Evolutionary conservation across 176 grass and related monocot genomes (phyloP).

Genomic region (Phoenix roebelenii): DNA sequence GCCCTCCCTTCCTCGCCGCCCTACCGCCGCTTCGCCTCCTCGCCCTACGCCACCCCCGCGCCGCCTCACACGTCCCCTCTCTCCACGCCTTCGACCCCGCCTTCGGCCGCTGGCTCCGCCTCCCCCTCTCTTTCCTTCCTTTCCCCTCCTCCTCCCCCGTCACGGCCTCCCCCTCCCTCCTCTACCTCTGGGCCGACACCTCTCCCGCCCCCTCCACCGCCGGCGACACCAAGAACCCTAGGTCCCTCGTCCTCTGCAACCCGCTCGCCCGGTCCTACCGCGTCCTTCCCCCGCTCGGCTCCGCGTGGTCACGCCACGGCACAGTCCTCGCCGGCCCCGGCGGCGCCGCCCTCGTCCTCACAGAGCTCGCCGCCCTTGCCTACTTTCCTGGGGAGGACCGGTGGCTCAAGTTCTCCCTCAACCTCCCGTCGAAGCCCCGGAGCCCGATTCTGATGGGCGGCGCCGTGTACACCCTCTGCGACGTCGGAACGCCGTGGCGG

Average conservation of each 20-base stretch:
- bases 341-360: constrained; percentile 65
- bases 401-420: constrained; percentile 93
- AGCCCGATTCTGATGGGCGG: constrained; percentile 73
- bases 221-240: constrained; percentile 32
- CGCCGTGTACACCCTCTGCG: constrained; percentile 74
- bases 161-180: constrained; percentile 70
- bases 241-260: constrained; percentile 90
- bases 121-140: constrained; percentile 86
- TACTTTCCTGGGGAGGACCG: constrained; percentile 44
- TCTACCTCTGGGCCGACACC: constrained; percentile 88
- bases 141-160: constrained; percentile 77
- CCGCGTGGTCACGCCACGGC: constrained; percentile 95
- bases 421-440: constrained; percentile 83
- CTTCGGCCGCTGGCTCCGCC: constrained; percentile 58
- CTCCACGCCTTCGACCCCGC: constrained; percentile 84
- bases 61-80: constrained; percentile 13
- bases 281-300: constrained; percentile 78
- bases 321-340: constrained; percentile 76
- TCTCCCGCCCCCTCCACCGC: neutral
- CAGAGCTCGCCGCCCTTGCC: constrained; percentile 80
- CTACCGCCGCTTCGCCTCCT: constrained; percentile 52
- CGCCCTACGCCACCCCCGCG: constrained; percentile 72
- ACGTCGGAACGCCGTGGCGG: constrained; percentile 86
- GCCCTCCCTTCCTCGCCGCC: constrained; percentile 12
- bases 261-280: constrained; percentile 63